Conservation (phyloP, 768 basidiomycete genomes). For the Trametes elegans region DNA sequence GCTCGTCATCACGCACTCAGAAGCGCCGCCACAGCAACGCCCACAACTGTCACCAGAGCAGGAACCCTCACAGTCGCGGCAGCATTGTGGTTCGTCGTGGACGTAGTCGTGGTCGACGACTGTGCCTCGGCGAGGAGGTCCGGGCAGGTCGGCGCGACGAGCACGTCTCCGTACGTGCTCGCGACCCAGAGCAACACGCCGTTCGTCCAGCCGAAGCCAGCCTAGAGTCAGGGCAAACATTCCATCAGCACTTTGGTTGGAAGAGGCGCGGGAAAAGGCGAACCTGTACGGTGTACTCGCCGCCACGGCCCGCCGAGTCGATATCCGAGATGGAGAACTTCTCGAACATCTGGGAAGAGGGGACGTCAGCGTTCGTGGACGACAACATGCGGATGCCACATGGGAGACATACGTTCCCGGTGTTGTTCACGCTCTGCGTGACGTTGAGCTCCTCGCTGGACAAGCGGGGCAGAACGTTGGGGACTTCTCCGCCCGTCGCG, state of each 20-base stretch:
- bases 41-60: not conserved
- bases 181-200: constrained; percentile 78
- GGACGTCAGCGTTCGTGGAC: not conserved
- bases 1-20: not conserved
- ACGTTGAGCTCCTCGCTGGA: constrained; percentile 69
- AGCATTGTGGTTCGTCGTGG: constrained; percentile 1
- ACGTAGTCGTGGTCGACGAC: not conserved
- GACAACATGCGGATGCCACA: not conserved
- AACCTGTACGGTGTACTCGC: constrained; percentile 87
- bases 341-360: constrained; percentile 71
- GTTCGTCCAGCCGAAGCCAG: constrained; percentile 90
- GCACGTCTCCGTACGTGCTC: constrained; percentile 56
- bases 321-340: constrained; percentile 81
- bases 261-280: constrained; percentile 14
- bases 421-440: constrained; percentile 62
- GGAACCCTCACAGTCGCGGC: not conserved
- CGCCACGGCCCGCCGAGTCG: constrained; percentile 75
- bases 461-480: constrained; percentile 63
- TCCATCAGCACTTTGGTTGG: not conserved
- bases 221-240: constrained; percentile 39
- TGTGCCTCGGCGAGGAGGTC: constrained; percentile 25
- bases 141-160: constrained; percentile 68
- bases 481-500: constrained; percentile 85
- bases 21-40: not conserved
- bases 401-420: constrained; percentile 55